These are phyloP conservation scores for Austropuccinia psidii DNA, from an alignment of 1,284 basidiomycete genomes.

Conservation along the genomic window DNA sequence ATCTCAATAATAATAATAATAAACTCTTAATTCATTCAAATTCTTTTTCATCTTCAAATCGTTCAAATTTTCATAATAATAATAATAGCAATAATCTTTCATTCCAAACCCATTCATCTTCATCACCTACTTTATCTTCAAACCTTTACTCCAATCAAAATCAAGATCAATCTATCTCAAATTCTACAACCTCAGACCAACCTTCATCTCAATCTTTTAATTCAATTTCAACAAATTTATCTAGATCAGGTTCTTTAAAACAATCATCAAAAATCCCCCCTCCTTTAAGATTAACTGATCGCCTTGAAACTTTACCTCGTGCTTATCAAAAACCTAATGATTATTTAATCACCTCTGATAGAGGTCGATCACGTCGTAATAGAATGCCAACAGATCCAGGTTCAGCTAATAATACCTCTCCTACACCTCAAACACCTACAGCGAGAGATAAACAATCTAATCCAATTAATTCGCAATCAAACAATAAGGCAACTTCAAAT, in stretches of 20 bases:
- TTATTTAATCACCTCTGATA: background rate
- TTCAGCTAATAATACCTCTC: background rate
- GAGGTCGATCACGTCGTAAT: conserved; percentile 12
- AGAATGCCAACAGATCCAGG: conserved; percentile 28
- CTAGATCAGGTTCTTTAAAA: conserved; percentile 34
- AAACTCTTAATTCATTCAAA: conserved; percentile 58
- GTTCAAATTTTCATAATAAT: conserved; percentile 39
- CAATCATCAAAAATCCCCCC: conserved; percentile 35
- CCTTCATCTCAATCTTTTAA: background rate
- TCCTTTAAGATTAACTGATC: conserved; percentile 23
- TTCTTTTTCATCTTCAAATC: conserved; percentile 47
- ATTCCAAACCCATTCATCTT: conserved; percentile 55
- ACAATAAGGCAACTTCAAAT: background rate
- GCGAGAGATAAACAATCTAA: background rate
- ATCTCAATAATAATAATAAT: conserved; percentile 20
- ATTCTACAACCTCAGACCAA: too few relatives aligned
- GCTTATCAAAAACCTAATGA: conserved; percentile 36
- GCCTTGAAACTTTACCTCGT: conserved; percentile 25
- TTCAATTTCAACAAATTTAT: conserved; percentile 10
- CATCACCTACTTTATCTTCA: conserved; percentile 49
- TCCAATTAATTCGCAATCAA: background rate
- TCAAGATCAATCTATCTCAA: too few relatives aligned
- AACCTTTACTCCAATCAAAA: conserved; percentile 51
- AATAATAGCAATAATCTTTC: conserved; percentile 54
- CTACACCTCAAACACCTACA: background rate